phyloP scores from a whole-genome alignment of 2,329 filamentous ascomycete species.

The Elsinoe perseae region DNA sequence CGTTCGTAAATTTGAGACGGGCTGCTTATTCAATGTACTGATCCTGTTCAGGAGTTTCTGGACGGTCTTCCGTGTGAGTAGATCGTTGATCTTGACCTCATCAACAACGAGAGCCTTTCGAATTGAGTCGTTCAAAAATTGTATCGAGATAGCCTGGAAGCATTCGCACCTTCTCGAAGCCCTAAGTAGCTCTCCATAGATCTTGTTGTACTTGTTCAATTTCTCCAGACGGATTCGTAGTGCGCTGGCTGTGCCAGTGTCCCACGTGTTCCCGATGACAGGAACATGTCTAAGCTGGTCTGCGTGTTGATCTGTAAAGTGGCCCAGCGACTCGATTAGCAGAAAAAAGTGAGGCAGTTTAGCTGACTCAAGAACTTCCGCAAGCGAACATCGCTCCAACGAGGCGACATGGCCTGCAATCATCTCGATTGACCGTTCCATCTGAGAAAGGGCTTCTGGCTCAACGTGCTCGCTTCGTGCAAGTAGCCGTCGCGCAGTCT shows the following conservation, averaged over 20 bases:
- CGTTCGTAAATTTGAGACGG: not conserved
- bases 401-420: not conserved
- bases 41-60: not conserved
- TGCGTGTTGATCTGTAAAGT: not conserved
- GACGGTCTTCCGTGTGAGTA: not conserved
- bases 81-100: not conserved
- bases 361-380: not conserved
- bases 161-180: not conserved
- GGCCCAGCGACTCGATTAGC: not conserved
- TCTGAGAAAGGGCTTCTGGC: not conserved
- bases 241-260: not conserved
- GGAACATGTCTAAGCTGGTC: not conserved
- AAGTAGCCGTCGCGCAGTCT: not conserved
- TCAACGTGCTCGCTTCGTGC: not conserved
- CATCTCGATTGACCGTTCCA: not conserved
- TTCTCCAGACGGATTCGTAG: not conserved
- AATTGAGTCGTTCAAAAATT: not conserved
- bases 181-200: not conserved
- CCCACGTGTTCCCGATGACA: not conserved
- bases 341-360: not conserved
- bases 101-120: not conserved
- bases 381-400: not conserved
- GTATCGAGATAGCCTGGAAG: not conserved
- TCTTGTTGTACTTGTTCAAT: not conserved
- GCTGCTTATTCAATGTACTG: not conserved